Evolutionary conservation across 805 yeast genomes (phyloP), one percentile per base, ranked within the genome.

Genomic region (Saturnispora sanitii): DNA sequence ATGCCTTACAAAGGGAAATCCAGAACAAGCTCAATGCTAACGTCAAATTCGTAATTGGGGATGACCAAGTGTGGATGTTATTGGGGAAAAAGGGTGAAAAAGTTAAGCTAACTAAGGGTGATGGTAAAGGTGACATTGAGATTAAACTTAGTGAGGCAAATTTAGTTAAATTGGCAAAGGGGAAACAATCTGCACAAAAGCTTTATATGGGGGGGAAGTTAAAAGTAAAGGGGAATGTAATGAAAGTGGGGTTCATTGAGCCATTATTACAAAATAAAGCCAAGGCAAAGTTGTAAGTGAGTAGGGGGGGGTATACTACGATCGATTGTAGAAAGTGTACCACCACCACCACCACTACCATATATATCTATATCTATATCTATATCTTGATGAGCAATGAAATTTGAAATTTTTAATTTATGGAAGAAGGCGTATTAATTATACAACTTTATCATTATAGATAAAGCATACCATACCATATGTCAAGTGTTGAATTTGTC

Each of bases 181-280:
- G 94, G 47, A 82, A 83, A 69, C 77, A 86, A 48, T 80, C 79
- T 60, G 85, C 94, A 35, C 94, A 85, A 64, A 79, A 77, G 65
- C 71, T 85, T 55, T 85, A 83, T 62, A 75, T 85, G 82, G 66
- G 73, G 52, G 95, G 95, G 32, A 81, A 80, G 62, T 73, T 85
- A 61, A 84, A 83, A 71, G 79, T 85, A 49, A 82, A 79, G 69
- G 95, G 95, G 49, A 83, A 86, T 66, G 80, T 85, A 66, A 82
- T 82, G 88, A 85, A 85, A 70, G 94, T 94, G 41, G 75, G 88
- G 34, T 74, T 75, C 45, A 74, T 82, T 45, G 90, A 82, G 62
- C 65, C 71, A 37, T 74, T 82, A 37, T 71, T 82, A 64, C 57
- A 64, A 43, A 52, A 48, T 19, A 70, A 71, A 16, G 54, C 57